phyloP scores from a whole-genome alignment of 495 filamentous ascomycete species.

The Aspergillus taichungensis region DNA sequence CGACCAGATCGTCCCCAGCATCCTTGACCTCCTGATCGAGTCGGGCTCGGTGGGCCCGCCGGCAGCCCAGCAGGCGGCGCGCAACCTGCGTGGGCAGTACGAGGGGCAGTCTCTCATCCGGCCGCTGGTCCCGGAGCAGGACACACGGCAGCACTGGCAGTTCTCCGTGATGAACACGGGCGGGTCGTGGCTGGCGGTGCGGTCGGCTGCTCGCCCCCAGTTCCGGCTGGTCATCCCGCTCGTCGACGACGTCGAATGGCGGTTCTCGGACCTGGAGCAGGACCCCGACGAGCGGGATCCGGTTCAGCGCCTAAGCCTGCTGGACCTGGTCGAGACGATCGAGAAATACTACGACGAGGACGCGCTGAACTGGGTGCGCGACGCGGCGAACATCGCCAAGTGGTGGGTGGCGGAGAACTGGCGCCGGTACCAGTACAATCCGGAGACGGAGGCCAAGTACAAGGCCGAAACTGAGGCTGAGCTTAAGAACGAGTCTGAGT shows the following conservation, averaged over 20 bases:
- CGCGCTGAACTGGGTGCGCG: constrained; percentile 24
- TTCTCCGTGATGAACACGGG: constrained; percentile 36
- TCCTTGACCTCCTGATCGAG: constrained; percentile 33
- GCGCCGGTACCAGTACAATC: constrained; percentile 11
- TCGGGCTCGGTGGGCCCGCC: constrained; percentile 24
- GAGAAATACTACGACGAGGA: constrained; percentile 15
- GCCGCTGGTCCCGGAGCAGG: constrained; percentile 9
- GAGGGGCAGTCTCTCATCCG: constrained; percentile 37
- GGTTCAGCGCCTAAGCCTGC: constrained; percentile 13
- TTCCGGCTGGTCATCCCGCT: constrained; percentile 32
- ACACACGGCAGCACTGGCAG: constrained; percentile 25
- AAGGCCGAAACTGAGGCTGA: no score
- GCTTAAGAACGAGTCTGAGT: no score
- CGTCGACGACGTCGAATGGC: constrained; percentile 21
- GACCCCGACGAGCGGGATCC: constrained; percentile 18
- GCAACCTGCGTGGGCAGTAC: constrained; percentile 27
- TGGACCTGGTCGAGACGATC: constrained; percentile 15
- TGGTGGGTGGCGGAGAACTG: constrained; percentile 28
- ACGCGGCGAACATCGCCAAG: constrained; percentile 25
- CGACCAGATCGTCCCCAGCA: constrained; percentile 30
- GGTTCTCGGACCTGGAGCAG: constrained; percentile 25
- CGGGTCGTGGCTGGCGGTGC: constrained; percentile 25
- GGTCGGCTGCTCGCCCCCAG: constrained; percentile 20
- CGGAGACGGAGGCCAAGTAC: background rate
- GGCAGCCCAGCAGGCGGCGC: constrained; percentile 12